Percentiles rank a stretch among this genome's conserved stretches.
phyloP scores from a whole-genome alignment of 208 protist species.

The Crithidia thermophila region DNA sequence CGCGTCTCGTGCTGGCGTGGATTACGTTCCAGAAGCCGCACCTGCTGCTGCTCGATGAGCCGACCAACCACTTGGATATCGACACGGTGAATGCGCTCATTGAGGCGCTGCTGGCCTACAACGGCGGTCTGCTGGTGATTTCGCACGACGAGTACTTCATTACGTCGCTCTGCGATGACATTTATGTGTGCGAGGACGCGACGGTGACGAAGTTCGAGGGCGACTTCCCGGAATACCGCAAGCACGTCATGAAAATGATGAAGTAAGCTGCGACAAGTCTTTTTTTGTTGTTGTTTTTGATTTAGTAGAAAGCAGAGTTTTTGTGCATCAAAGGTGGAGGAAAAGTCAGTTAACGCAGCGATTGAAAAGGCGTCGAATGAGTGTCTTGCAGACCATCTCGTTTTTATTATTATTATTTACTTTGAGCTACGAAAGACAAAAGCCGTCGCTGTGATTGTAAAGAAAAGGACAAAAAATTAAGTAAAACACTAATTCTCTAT shows the following conservation, averaged over 20 bases:
- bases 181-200: conserved; percentile 86
- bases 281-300: too few species aligned
- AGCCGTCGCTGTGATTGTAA: too few species aligned
- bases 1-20: conserved; percentile 92
- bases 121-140: conserved; percentile 92
- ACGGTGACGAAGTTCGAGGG: conserved; percentile 82
- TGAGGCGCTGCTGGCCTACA: conserved; percentile 88
- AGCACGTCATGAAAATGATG: conserved; percentile 73
- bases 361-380: too few species aligned
- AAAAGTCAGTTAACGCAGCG: too few species aligned
- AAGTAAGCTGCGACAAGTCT: conserved; percentile 39
- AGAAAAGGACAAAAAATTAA: too few species aligned
- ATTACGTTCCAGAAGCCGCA: conserved; percentile 94
- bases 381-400: too few species aligned
- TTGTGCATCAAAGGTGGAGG: too few species aligned
- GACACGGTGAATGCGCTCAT: conserved; percentile 95
- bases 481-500: too few species aligned
- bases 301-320: too few species aligned
- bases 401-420: too few species aligned
- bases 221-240: conserved; percentile 91
- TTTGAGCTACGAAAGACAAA: too few species aligned
- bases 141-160: conserved; percentile 96
- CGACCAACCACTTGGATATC: conserved; percentile 96
- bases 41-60: conserved; percentile 97
- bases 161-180: conserved; percentile 90